phyloP scores from a whole-genome alignment of 208 protist genomes.

The Kentomonas sorsogonicus region DNA sequence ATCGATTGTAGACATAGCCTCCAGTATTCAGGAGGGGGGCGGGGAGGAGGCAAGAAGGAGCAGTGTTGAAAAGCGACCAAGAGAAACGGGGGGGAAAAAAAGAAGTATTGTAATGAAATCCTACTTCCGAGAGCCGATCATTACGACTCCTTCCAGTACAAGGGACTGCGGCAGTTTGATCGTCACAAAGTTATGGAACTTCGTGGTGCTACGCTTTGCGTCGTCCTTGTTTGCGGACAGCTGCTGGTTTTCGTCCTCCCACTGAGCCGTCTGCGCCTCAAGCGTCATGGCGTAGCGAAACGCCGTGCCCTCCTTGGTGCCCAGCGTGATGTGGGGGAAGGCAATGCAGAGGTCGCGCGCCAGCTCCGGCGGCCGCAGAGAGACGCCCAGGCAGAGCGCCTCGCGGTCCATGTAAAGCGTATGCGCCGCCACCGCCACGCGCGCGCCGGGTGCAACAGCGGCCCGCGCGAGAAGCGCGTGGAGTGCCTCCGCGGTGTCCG shows the following conservation, averaged over 20 bases:
- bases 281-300: slow-evolving; percentile 51
- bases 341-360: slow-evolving; percentile 10
- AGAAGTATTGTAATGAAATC: too few relatives aligned
- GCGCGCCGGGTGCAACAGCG: slow-evolving; percentile 22
- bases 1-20: background rate
- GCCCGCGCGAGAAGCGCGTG: background rate
- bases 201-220: slow-evolving; percentile 66
- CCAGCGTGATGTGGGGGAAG: slow-evolving; percentile 54
- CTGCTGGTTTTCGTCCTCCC: slow-evolving; percentile 46
- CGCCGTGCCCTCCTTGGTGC: slow-evolving; percentile 19
- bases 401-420: slow-evolving; percentile 65
- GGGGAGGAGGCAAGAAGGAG: too few relatives aligned
- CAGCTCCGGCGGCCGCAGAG: slow-evolving; percentile 3
- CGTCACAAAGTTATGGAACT: slow-evolving; percentile 81
- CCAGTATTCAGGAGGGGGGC: too few relatives aligned
- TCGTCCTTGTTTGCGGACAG: slow-evolving; percentile 13
- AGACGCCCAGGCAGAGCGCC: slow-evolving; percentile 46
- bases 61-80: too few relatives aligned
- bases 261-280: slow-evolving; percentile 40
- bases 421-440: slow-evolving; percentile 28
- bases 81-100: too few relatives aligned
- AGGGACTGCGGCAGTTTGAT: slow-evolving; percentile 13
- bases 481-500: background rate
- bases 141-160: slow-evolving; percentile 16
- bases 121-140: slow-evolving; percentile 4